Evolutionary conservation across 768 basidiomycete species (phyloP), one percentile per base, ranked within the genome.

Genomic region (Tricholoma flavovirens): DNA sequence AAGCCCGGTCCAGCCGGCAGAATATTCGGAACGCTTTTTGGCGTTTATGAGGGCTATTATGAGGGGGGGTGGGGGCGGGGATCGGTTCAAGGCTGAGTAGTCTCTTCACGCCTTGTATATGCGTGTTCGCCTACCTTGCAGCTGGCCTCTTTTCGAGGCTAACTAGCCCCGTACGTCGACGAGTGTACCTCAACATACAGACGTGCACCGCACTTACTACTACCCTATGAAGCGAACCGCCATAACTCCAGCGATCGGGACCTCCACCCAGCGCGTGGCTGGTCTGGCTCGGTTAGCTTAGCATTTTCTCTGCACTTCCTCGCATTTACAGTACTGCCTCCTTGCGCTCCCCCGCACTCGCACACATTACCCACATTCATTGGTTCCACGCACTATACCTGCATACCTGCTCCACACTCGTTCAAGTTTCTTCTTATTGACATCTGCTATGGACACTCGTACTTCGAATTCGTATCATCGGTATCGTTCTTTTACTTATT

Each of bases 11-110:
- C 87, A 88, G 2, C 93, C 97, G 0, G 62, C 71, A 6, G 90
- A 95, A 62, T 98, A 99, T 67, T 88, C 84, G 3, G 83, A 90
- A 35, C 83, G 97, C 45, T 98, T 99, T 79, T 86, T 90, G 70
- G 57, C 76, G 22, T 94, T 94, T 63, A 87, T 94, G 85, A 86
- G 83, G 67, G 87, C 88, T 21, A 79, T 87, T 64, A 91, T 93
- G 86, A 83, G 86, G 2, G 88, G 89, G 19, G 90, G 91, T 8
- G 89, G 77, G 43, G 87, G 87, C 19, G 82, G 79, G 14, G 75
- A 69, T 58, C 67, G 67, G 58, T 79, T 79, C 64, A 73, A 73
- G 58, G 58, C 65, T 15, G 73, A 73, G 62, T 73, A 67, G 43
- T 33, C 4, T 10, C 46, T 29, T 14, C 10, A 7, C 21, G 6